These are phyloP conservation scores for Fraxinus anomala DNA, from an alignment of 257 asterid genomes.

Conservation along the genomic window DNA sequence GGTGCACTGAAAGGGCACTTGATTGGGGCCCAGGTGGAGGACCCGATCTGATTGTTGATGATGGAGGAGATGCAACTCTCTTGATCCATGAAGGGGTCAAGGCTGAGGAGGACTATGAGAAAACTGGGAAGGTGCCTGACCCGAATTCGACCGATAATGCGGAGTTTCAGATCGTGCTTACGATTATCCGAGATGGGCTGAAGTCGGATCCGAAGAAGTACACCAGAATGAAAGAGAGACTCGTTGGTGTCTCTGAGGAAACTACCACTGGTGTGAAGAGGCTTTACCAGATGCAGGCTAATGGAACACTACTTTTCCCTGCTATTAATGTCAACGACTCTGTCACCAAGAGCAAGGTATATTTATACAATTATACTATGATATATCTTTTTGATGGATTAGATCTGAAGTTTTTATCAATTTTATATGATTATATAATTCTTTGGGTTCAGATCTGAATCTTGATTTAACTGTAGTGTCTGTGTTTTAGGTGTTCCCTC, in stretches of 20 bases:
- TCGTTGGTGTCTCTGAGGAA: slow-evolving; percentile 38
- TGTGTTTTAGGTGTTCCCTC: background rate
- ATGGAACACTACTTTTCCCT: slow-evolving; percentile 38
- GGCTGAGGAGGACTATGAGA: slow-evolving; percentile 45
- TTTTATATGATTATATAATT: background rate
- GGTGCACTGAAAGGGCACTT: slow-evolving; percentile 55
- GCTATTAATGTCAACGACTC: slow-evolving; percentile 35
- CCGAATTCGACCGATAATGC: slow-evolving; percentile 44
- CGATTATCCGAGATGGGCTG: slow-evolving; percentile 41
- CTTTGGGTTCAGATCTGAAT: background rate
- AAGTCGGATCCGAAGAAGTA: slow-evolving; percentile 44
- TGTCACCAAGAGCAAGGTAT: slow-evolving; percentile 51
- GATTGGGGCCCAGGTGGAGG: slow-evolving; percentile 56
- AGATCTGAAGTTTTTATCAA: background rate
- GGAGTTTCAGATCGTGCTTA: slow-evolving; percentile 49
- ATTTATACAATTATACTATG: background rate
- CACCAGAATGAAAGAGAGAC: slow-evolving; percentile 41
- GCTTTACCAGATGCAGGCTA: slow-evolving; percentile 52
- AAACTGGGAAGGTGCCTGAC: slow-evolving; percentile 39
- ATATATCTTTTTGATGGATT: background rate
- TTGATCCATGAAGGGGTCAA: slow-evolving; percentile 55
- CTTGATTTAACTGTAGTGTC: background rate
- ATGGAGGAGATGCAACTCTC: slow-evolving; percentile 52
- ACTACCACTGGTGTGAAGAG: slow-evolving; percentile 63
- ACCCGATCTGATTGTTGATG: slow-evolving; percentile 50